Base-by-base conservation (phyloP, 2,329 filamentous ascomycete species). In the Colletotrichum costaricense region DNA sequence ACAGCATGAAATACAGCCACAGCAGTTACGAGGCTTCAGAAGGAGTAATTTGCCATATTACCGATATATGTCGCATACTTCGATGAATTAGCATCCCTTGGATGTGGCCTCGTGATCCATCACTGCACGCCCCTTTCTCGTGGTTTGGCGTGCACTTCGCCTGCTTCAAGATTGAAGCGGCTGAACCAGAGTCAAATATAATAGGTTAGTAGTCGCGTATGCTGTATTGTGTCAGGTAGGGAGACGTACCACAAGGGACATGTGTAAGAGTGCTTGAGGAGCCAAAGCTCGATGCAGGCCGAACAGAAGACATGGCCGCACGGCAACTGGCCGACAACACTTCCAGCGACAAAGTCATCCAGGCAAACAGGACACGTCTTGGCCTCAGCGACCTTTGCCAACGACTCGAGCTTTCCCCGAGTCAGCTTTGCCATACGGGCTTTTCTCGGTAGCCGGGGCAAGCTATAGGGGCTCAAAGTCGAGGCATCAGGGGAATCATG, bases 241-340 rank as follows among this genome's bases (percentile, higher is more conserved):
- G 28, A 28, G n/a, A 55, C 65, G 16, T 59, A 71, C 63, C 68
- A 71, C 7, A 71, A 11, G 2, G 68, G 63, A 19, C 68, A 71
- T 4, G 63, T 71, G 19, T 33, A n/a, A 2, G 55, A 24, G 22
- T 67, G 68, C 42, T 62, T 62, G 9, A 52, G 24, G 19, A 71
- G 24, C 68, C 68, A 71, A 4, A 35, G 46, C 46, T 71, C 63
- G n/a, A 71, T 71, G 46, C 68, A 71, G 6, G 46, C 68, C 4
- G 68, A 60, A 33, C 68, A 71, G 33, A 71, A 71, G 26, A 60
- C 56, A 4, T 71, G 68, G 5, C 46, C 56, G 46, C 68, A 71
- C 11, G 46, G 68, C 3, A 71, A 9, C 11, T 38, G 63, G 3
- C 42, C 68, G 2, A 62, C 68, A 26, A 30, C 14, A 0, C 56